These are phyloP conservation scores for Arthrobotrys sinensis DNA, from an alignment of 2,329 filamentous ascomycete genomes.

Conservation along the genomic window DNA sequence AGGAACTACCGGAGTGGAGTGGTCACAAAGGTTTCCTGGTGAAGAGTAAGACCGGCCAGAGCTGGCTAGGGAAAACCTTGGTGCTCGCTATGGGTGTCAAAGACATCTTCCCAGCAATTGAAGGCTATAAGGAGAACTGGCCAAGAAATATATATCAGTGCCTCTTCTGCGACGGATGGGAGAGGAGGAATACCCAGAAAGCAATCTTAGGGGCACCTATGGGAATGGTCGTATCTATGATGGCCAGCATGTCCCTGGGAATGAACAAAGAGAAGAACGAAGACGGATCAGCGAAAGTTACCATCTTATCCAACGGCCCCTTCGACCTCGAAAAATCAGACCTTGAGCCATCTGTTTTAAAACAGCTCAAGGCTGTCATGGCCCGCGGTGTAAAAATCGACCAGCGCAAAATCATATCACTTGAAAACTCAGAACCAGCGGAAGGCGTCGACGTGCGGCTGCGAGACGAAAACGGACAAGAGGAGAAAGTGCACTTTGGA, in stretches of 20 bases:
- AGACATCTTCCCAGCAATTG: slow-evolving; percentile 72
- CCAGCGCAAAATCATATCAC: slow-evolving; percentile 13
- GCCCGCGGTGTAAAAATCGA: slow-evolving; percentile 31
- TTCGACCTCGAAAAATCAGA: neutral
- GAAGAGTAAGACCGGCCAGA: slow-evolving; percentile 9
- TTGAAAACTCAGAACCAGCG: slow-evolving; percentile 1
- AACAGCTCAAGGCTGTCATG: slow-evolving; percentile 11
- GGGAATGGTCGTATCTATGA: neutral
- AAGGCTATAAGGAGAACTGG: slow-evolving; percentile 74
- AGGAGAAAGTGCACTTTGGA: slow-evolving; percentile 64
- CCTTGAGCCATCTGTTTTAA: slow-evolving; percentile 6
- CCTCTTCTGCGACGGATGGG: slow-evolving; percentile 29
- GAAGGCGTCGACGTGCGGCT: slow-evolving; percentile 34
- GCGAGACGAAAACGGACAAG: slow-evolving; percentile 12
- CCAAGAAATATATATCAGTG: slow-evolving; percentile 30
- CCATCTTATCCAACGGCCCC: slow-evolving; percentile 7
- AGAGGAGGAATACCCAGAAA: slow-evolving; percentile 6
- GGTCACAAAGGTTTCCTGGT: slow-evolving; percentile 15
- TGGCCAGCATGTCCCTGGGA: slow-evolving; percentile 32
- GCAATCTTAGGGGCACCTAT: slow-evolving; percentile 9
- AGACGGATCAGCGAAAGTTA: slow-evolving; percentile 28
- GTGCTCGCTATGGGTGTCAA: slow-evolving; percentile 73
- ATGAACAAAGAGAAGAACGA: slow-evolving; percentile 8
- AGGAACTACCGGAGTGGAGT: slow-evolving; percentile 16
- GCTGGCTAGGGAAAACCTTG: slow-evolving; percentile 72